Percentiles rank a stretch among this genome's conserved stretches.
phyloP scores from a whole-genome alignment of 805 yeast genomes.

The Wickerhamiella galacta region DNA sequence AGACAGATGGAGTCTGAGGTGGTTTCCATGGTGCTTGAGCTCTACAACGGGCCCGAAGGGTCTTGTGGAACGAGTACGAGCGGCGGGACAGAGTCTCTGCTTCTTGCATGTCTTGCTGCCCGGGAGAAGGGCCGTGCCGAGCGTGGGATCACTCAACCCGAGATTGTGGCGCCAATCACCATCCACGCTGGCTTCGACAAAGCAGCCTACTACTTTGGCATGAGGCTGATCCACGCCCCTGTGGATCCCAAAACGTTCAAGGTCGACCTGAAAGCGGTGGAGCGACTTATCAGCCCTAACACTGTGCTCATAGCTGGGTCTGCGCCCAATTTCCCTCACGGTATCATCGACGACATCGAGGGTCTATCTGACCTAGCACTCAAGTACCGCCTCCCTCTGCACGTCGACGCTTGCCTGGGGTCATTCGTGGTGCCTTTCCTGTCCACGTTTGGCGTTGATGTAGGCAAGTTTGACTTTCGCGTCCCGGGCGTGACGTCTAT shows the following conservation, averaged over 20 bases:
- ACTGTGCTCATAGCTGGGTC: constrained; percentile 82
- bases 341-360: constrained; percentile 79
- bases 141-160: constrained; percentile 53
- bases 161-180: constrained; percentile 75
- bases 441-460: constrained; percentile 39
- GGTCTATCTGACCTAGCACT: constrained; percentile 48
- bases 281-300: constrained; percentile 50
- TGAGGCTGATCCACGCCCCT: constrained; percentile 67
- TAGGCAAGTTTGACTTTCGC: constrained; percentile 65
- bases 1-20: constrained; percentile 94
- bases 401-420: constrained; percentile 92
- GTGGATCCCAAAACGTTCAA: constrained; percentile 48
- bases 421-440: constrained; percentile 77
- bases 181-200: constrained; percentile 92
- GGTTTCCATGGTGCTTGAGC: constrained; percentile 69
- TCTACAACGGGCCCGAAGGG: constrained; percentile 65
- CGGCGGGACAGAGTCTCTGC: constrained; percentile 90
- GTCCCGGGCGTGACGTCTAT: constrained; percentile 87
- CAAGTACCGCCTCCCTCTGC: constrained; percentile 64
- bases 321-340: constrained; percentile 96
- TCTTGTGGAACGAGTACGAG: constrained; percentile 74
- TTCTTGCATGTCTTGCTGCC: constrained; percentile 78
- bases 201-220: constrained; percentile 81
- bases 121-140: constrained; percentile 45
- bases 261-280: constrained; percentile 49